These are phyloP conservation scores for Platismatia glauca DNA, from an alignment of 495 filamentous ascomycete genomes.

Conservation along the genomic window DNA sequence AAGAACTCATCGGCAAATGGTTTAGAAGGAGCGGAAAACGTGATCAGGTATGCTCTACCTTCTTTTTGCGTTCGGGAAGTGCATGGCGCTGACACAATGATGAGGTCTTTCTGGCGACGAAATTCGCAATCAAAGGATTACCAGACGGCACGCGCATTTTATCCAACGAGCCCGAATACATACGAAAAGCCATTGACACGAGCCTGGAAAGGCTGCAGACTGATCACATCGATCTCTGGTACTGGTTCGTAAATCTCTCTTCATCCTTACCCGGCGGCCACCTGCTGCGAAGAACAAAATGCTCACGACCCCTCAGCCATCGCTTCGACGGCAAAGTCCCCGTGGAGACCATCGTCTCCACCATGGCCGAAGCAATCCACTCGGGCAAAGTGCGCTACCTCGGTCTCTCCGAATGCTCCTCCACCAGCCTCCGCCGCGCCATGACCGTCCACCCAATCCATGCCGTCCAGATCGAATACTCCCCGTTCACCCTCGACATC, in stretches of 20 bases:
- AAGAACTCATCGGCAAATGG: slow-evolving; percentile 33
- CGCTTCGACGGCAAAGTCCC: slow-evolving; percentile 35
- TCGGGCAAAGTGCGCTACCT: slow-evolving; percentile 44
- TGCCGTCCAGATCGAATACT: slow-evolving; percentile 49
- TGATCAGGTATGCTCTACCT: slow-evolving; percentile 33
- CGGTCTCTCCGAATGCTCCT: slow-evolving; percentile 47
- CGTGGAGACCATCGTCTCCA: slow-evolving; percentile 39
- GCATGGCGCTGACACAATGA: too few relatives aligned
- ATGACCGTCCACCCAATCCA: slow-evolving; percentile 43
- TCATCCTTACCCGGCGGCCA: not conserved
- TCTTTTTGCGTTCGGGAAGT: too few relatives aligned
- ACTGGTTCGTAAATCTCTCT: slow-evolving; percentile 16
- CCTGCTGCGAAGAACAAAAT: not conserved
- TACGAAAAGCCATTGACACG: slow-evolving; percentile 34
- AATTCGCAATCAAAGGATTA: slow-evolving; percentile 38
- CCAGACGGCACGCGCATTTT: slow-evolving; percentile 21
- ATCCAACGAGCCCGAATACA: slow-evolving; percentile 38
- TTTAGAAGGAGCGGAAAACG: slow-evolving; percentile 43
- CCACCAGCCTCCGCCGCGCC: slow-evolving; percentile 52
- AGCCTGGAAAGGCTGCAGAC: slow-evolving; percentile 36
- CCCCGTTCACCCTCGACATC: slow-evolving; percentile 41
- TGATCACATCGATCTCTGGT: slow-evolving; percentile 35
- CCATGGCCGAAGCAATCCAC: slow-evolving; percentile 40
- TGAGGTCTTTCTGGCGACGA: slow-evolving; percentile 46
- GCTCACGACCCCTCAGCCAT: slow-evolving; percentile 21